These are phyloP conservation scores for Pseudogymnoascus destructans DNA, from an alignment of 2,329 filamentous ascomycete species.

Conservation along the genomic window DNA sequence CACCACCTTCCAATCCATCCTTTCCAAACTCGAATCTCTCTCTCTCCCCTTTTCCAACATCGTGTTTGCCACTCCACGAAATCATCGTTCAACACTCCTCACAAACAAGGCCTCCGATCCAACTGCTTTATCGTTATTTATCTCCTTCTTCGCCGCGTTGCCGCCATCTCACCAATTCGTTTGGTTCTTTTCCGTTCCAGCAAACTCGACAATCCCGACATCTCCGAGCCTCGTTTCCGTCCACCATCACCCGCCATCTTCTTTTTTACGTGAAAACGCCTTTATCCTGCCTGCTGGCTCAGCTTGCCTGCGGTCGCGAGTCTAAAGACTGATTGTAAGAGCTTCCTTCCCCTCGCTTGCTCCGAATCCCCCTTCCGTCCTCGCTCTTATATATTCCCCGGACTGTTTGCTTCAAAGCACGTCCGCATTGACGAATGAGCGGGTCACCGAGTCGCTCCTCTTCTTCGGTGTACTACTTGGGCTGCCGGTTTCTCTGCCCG, in stretches of 20 bases:
- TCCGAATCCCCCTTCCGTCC: neutral
- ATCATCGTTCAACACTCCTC: neutral
- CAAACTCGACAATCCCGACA: neutral
- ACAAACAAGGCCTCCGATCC: neutral
- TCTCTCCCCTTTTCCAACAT: neutral
- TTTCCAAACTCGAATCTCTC: neutral
- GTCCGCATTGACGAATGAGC: neutral
- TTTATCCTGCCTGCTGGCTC: neutral
- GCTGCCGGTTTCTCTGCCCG: neutral
- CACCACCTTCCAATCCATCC: neutral
- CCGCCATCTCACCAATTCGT: constrained; percentile 1
- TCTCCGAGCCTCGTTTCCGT: neutral
- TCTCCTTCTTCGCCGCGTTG: neutral
- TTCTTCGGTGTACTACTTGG: constrained; percentile 3
- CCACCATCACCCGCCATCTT: neutral
- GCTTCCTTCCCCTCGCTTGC: neutral
- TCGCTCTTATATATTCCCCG: neutral
- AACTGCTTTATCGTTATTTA: neutral
- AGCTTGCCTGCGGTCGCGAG: neutral
- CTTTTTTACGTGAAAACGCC: neutral
- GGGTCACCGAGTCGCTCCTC: neutral
- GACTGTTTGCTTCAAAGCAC: neutral
- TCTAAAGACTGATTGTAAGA: neutral
- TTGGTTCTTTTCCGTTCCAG: neutral
- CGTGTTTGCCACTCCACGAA: neutral